A percentile compares a stretch with the other conserved stretches of the same genome.
Conservation (phyloP, 495 filamentous ascomycete genomes). For the Neurospora sp. region DNA sequence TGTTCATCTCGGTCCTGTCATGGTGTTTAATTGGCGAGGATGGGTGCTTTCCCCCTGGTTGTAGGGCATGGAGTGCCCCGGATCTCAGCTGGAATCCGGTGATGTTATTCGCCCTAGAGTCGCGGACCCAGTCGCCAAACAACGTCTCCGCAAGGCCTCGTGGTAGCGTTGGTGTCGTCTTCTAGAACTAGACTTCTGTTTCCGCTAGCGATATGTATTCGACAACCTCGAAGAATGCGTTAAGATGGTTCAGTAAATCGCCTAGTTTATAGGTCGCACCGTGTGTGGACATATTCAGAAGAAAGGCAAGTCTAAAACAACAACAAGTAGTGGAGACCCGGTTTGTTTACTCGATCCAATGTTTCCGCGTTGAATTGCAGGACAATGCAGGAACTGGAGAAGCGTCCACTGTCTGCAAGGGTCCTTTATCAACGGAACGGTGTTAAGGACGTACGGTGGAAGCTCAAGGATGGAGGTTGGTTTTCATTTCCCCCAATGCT, state of each 20-base stretch:
- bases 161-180: background rate
- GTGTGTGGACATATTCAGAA: background rate
- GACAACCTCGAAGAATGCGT: background rate
- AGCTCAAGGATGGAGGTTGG: background rate
- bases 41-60: background rate
- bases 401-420: background rate
- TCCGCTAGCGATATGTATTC: background rate
- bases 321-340: background rate
- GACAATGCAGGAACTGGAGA: background rate
- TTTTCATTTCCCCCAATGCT: background rate
- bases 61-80: background rate
- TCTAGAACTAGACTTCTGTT: background rate
- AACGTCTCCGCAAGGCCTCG: background rate
- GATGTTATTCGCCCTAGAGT: background rate
- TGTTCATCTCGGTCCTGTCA: constrained; percentile 5
- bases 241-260: background rate
- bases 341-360: background rate
- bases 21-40: background rate
- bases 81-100: background rate
- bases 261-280: background rate
- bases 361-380: background rate
- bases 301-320: background rate
- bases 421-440: background rate
- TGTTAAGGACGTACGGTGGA: background rate
- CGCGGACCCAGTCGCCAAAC: background rate